phyloP scores from a whole-genome alignment of 257 asterid genomes.

The Solanum arcanum region DNA sequence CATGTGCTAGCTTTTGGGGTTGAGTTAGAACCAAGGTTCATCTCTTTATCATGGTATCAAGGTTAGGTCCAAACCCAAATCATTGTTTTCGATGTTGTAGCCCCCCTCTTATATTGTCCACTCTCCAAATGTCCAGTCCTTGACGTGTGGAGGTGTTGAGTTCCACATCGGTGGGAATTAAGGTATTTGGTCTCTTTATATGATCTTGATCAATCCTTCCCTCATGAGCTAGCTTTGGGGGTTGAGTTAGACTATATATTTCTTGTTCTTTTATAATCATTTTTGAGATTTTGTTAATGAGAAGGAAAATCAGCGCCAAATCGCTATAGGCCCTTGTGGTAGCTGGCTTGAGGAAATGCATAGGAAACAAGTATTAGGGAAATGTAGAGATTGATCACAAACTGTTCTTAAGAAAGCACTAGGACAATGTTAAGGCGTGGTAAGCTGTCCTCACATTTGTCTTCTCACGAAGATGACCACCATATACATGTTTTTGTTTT shows the following conservation, averaged over 20 bases:
- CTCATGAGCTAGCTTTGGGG: background rate
- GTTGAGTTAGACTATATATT: background rate
- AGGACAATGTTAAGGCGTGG: background rate
- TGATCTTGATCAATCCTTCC: background rate
- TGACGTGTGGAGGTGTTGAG: background rate
- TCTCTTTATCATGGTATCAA: background rate
- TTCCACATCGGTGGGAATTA: background rate
- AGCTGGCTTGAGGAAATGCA: background rate
- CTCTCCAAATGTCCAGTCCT: background rate
- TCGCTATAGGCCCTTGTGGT: background rate
- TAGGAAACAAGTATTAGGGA: background rate
- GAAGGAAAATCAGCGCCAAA: background rate
- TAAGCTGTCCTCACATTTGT: background rate
- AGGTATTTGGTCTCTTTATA: background rate
- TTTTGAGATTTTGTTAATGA: background rate
- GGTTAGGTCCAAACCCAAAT: background rate
- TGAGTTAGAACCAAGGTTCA: background rate
- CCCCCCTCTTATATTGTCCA: background rate
- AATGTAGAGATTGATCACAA: background rate
- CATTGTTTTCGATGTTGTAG: background rate
- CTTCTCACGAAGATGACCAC: background rate
- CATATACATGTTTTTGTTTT: background rate
- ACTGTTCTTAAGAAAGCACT: background rate
- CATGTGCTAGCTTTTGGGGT: background rate
- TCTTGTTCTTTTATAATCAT: background rate